Evolutionary conservation across 805 yeast genomes (phyloP), one percentile per base, ranked within the genome.

Genomic region (Candida tallmaniae): DNA sequence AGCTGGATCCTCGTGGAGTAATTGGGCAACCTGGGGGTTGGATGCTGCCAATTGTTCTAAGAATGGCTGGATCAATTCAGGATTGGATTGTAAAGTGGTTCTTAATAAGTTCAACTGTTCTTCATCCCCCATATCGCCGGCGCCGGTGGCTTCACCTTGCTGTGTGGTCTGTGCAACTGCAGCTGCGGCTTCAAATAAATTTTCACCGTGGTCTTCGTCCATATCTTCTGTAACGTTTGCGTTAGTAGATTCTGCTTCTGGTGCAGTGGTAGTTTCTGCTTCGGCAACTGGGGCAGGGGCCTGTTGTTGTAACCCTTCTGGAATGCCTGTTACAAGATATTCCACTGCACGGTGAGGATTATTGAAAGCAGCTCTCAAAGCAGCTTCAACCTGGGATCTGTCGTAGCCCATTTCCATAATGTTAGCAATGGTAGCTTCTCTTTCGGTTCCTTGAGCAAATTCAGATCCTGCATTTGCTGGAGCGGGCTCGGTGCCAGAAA

Each of bases 281-380:
- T 26, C 27, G 6, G 46, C 42, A 10, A 57, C 52, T 18, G 48
- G 38, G n/a, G 35, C 32, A n/a, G 24, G 26, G 3, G 32, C 20
- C 4, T 51, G 43, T 12, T 54, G 63, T 42, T 60, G 73, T 42
- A 74, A 58, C 20, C 65, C 56, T 50, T 81, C 90, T 15, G 96
- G 96, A 28, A 90, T 76, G 3, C 97, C 97, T 30, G 89, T 86
- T 45, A 93, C 66, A 32, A 93, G 69, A 57, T 90, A 89, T 57
- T 93, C 98, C 10, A 93, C 97, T 0, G 98, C 98, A 51, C 98
- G 79, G 56, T 90, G 97, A 14, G 98, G 97, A 61, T 93, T 89
- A 64, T 90, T 90, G 66, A 79, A 93, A 1, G 98, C 97, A 11
- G 96, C 95, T 48, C 94, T 78, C 56, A 93, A 66, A 0, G 98